Evolutionary conservation across 192 early-diverging fungal species (phyloP).

Genomic region (Backusella macrospora): DNA sequence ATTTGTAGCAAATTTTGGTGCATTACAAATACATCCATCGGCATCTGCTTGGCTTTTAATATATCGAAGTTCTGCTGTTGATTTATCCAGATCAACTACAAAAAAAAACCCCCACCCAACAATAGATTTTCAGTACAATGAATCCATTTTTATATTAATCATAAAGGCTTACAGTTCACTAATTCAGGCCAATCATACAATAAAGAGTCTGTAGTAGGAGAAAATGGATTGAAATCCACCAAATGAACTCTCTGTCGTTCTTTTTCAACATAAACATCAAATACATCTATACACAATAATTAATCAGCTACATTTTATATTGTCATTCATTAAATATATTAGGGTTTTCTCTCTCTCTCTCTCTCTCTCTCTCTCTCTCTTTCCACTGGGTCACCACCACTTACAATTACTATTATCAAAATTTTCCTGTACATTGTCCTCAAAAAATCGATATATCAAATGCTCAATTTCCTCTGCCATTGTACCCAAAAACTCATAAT

Average conservation of each 20-base stretch:
- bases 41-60: constrained; percentile 48
- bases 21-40: constrained; percentile 21
- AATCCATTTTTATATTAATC: not conserved
- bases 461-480: constrained; percentile 59
- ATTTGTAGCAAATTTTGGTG: constrained; percentile 65
- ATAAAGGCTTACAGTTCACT: constrained; percentile 36
- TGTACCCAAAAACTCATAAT: constrained; percentile 75
- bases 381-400: constrained; percentile 7
- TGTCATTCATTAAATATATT: too few species aligned
- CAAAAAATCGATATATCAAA: constrained; percentile 70
- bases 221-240: constrained; percentile 93
- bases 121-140: not conserved
- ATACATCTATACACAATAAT: constrained; percentile 61
- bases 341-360: too few species aligned
- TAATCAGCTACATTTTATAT: too few species aligned
- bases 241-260: constrained; percentile 67
- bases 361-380: not conserved
- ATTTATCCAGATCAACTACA: constrained; percentile 25
- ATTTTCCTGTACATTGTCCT: constrained; percentile 56
- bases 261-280: constrained; percentile 86
- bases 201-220: constrained; percentile 75
- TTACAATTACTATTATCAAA: constrained; percentile 74
- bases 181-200: constrained; percentile 87
- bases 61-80: constrained; percentile 41
- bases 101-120: not conserved